phyloP scores from a whole-genome alignment of 1,284 basidiomycete genomes.

The Ceratobasidium sp. region DNA sequence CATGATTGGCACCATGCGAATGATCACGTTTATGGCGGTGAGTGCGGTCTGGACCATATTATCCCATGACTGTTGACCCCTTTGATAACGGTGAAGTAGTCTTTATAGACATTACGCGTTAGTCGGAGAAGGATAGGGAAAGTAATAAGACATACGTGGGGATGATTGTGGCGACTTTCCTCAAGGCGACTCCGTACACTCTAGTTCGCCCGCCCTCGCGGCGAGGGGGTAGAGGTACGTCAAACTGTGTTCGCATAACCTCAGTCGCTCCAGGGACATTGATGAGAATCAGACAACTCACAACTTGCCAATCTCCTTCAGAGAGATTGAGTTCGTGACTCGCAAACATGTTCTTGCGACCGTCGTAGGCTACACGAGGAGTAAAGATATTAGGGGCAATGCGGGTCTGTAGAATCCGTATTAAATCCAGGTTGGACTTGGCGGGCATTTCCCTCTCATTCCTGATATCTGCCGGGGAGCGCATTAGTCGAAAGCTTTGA shows the following conservation, averaged over 20 bases:
- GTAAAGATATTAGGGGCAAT: conserved; percentile 70
- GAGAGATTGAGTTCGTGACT: conserved; percentile 64
- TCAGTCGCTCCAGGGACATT: not conserved
- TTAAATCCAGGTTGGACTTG: conserved; percentile 72
- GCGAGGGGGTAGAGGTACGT: conserved; percentile 60
- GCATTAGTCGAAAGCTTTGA: conserved; percentile 45
- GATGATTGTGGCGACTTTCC: conserved; percentile 76
- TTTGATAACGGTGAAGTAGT: conserved; percentile 70
- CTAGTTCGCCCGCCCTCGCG: conserved; percentile 59
- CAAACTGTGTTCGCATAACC: conserved; percentile 61
- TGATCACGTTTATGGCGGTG: conserved; percentile 78
- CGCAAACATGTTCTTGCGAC: conserved; percentile 78
- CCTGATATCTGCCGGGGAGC: conserved; percentile 50
- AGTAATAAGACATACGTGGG: conserved; percentile 65
- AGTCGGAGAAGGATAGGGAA: conserved; percentile 41
- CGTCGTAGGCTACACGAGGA: conserved; percentile 75
- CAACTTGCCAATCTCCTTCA: conserved; percentile 58
- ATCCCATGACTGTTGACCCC: conserved; percentile 74
- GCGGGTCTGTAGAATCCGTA: conserved; percentile 66
- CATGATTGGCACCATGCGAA: conserved; percentile 76
- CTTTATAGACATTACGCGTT: conserved; percentile 53
- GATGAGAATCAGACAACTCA: conserved; percentile 40
- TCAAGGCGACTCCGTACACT: conserved; percentile 65
- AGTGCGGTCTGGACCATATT: conserved; percentile 76
- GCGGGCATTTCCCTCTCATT: conserved; percentile 72